Conservation (phyloP, 2,329 filamentous ascomycete genomes). For the Ophiostoma himal-ulmi region DNA sequence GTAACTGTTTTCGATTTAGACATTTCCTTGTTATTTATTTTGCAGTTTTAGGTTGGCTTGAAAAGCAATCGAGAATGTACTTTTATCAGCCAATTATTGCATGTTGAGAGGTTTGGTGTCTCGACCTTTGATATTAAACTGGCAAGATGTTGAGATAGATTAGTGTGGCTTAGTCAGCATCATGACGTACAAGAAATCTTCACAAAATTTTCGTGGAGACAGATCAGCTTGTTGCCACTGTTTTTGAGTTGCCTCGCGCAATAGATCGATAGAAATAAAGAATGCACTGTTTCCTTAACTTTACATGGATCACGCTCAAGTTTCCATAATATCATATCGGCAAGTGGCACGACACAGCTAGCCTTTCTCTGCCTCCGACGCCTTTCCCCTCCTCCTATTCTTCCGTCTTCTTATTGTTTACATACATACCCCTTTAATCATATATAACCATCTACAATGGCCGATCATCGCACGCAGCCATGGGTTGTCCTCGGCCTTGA, state of each 20-base stretch:
- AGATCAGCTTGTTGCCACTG: neutral
- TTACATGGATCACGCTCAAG: no score
- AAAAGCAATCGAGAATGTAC: neutral
- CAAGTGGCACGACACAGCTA: no score
- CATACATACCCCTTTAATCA: no score
- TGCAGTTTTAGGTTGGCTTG: neutral
- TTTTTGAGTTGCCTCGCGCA: no score
- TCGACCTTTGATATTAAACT: no score
- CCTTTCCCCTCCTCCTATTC: no score
- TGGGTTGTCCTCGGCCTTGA: constrained; percentile 22
- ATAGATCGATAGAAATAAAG: no score
- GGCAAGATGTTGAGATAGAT: neutral
- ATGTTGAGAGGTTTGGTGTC: no score
- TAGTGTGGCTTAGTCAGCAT: neutral
- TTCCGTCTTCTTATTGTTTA: no score
- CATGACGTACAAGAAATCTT: neutral
- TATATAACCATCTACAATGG: neutral
- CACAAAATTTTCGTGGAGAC: neutral
- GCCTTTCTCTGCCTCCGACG: no score
- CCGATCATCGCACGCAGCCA: constrained; percentile 5
- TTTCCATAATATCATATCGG: no score
- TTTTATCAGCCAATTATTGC: neutral
- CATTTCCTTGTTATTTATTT: neutral
- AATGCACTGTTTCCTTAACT: no score
- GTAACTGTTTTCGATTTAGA: neutral